Base-by-base conservation (phyloP, 2,329 filamentous ascomycete species). In the Periconia macrospinosa region DNA sequence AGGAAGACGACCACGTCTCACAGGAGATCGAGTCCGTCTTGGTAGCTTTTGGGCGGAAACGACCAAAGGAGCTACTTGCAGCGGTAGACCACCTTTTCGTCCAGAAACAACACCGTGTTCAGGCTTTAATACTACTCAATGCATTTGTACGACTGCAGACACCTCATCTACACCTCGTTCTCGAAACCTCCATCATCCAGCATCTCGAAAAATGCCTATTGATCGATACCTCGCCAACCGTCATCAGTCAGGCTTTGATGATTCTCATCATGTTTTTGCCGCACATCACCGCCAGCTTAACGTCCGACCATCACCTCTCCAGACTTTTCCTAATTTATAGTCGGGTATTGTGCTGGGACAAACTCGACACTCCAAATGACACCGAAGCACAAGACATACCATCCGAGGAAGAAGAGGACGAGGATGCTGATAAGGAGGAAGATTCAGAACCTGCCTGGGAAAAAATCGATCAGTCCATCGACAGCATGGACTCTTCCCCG, bases 251-350 rank as follows among this genome's bases (percentile, higher is more conserved):
- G 42, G 88, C 89, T 1, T 76, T 94, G 49, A 89, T 88, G 5
- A 84, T 86, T 8, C 74, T 94, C 54, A 87, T 90, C 59, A 94
- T 94, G 90, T 84, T 93, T 27, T 73, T 94, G 47, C 90, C 90
- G 1, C 89, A 92, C 67, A 90, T 93, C 72, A 90, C 90, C 1
- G 87, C 83, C 61, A 87, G 87, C 2, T 75, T 92, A 14, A 84
- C 86, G 1, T 81, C 84, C 1, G 66, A 72, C 20, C 65, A 72
- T 23, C 83, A 88, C 66, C 79, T 94, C 6, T 86, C 89, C 30
- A 84, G 85, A 18, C 77, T 94, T 17, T 94, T 93, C 79, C 87
- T 92, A 56, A 87, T 94, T 49, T 94, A 94, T 70, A 89, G 87
- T 50, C 81, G 91, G 46, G 74, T 93, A 43, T 76, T 94, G 0